A percentile compares a stretch with the other conserved stretches of the same genome.
These are phyloP conservation scores for Russula foetens DNA, from an alignment of 768 basidiomycete genomes.

Conservation along the genomic window DNA sequence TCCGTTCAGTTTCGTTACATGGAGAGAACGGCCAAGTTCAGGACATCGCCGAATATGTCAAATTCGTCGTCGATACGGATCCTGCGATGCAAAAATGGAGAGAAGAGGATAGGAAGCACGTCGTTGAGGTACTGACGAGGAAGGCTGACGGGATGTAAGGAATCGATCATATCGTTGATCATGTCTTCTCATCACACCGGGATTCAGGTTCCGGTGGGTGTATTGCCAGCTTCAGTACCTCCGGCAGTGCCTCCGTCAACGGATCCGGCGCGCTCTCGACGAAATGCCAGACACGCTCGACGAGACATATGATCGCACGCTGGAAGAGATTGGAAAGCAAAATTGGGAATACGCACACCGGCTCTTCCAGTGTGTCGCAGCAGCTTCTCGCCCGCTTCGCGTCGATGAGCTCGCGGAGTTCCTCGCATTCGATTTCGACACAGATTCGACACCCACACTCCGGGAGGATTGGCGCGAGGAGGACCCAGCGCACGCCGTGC, in stretches of 20 bases:
- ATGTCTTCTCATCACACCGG: background rate
- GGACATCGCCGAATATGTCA: too few species aligned
- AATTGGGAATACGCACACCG: background rate
- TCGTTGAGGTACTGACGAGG: background rate
- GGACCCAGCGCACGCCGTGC: too few species aligned
- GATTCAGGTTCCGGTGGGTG: background rate
- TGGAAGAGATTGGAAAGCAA: background rate
- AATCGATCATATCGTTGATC: too few species aligned
- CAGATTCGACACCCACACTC: background rate
- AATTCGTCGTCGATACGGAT: background rate
- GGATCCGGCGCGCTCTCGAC: background rate
- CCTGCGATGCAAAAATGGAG: background rate
- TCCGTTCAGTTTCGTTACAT: too few species aligned
- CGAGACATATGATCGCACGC: background rate
- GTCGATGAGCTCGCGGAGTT: background rate
- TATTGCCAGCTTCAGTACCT: background rate
- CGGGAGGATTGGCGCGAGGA: too few species aligned
- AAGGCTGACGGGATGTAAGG: background rate
- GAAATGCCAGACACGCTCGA: background rate
- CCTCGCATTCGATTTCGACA: background rate
- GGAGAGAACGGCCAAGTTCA: too few species aligned
- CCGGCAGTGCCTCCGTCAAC: background rate
- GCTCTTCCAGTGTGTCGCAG: background rate
- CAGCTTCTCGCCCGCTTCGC: background rate
- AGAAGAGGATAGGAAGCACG: background rate